Conservation (phyloP, 768 basidiomycete species). For the Pleurotus eryngii region DNA sequence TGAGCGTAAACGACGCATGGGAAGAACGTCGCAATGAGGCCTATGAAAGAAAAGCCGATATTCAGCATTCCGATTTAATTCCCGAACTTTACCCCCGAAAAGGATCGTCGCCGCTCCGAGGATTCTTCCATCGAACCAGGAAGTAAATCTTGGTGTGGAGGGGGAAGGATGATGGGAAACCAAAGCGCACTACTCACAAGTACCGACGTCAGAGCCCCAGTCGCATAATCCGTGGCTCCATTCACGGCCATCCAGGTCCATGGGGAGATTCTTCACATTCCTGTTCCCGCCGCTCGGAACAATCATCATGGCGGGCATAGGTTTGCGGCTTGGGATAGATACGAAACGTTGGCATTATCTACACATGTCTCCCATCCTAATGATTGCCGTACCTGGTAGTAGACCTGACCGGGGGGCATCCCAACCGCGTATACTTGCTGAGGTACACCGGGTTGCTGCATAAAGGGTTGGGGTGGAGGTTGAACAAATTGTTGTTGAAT, state of each 20-base stretch:
- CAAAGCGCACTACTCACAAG: constrained; percentile 15
- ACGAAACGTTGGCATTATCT: too few relatives aligned
- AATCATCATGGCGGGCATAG: constrained; percentile 16
- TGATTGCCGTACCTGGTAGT: neutral
- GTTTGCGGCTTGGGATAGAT: constrained; percentile 17
- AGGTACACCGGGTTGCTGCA: neutral
- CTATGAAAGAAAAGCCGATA: constrained; percentile 8
- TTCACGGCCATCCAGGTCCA: constrained; percentile 21
- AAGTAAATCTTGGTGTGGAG: too few relatives aligned
- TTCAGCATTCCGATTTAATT: too few relatives aligned
- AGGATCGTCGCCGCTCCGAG: too few relatives aligned
- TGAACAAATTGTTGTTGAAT: neutral
- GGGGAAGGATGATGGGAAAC: too few relatives aligned
- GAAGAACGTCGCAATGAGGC: constrained; percentile 27
- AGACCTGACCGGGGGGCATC: neutral
- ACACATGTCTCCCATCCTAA: neutral
- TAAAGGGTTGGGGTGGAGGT: neutral
- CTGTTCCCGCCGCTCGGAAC: constrained; percentile 17
- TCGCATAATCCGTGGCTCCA: constrained; percentile 25
- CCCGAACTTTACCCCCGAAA: too few relatives aligned
- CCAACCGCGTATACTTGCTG: neutral
- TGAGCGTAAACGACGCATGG: constrained; percentile 36
- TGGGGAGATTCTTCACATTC: constrained; percentile 23
- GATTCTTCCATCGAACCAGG: too few relatives aligned
- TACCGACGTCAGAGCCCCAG: constrained; percentile 17